A percentile compares a stretch with the other conserved stretches of the same genome.
Conservation (phyloP, 257 asterid species). For the Rhazya stricta region DNA sequence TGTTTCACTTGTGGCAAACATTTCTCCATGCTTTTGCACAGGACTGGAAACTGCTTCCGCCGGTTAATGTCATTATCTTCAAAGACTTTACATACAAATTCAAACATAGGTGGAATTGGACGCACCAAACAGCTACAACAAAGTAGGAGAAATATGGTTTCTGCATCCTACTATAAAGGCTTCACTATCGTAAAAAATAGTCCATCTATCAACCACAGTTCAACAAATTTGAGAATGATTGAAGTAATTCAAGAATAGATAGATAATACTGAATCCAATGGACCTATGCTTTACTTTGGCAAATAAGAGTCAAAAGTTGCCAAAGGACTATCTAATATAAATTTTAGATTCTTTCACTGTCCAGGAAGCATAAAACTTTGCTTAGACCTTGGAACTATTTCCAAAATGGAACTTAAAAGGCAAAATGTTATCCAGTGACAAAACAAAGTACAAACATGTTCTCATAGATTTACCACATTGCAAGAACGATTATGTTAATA, state of each 20-base stretch:
- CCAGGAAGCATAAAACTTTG: background rate
- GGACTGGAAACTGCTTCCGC: background rate
- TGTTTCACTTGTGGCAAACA: background rate
- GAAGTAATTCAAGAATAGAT: background rate
- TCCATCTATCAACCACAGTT: background rate
- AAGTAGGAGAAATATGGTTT: background rate
- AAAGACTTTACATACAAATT: background rate
- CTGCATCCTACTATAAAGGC: too few species aligned
- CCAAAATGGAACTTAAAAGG: background rate
- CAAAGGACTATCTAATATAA: background rate
- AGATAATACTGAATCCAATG: background rate
- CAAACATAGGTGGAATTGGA: background rate
- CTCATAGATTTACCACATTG: background rate
- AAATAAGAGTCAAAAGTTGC: background rate
- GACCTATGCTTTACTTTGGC: background rate
- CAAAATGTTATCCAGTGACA: background rate
- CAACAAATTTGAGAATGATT: conserved; percentile 3
- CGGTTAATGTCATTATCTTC: background rate
- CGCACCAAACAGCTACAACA: background rate
- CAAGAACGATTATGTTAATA: background rate
- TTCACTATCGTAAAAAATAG: background rate
- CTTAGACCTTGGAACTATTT: background rate
- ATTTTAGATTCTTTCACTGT: background rate
- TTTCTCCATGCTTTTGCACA: background rate
- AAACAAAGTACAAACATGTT: background rate